phyloP scores from a whole-genome alignment of 2,329 filamentous ascomycete species.

The Eutypella sp. region DNA sequence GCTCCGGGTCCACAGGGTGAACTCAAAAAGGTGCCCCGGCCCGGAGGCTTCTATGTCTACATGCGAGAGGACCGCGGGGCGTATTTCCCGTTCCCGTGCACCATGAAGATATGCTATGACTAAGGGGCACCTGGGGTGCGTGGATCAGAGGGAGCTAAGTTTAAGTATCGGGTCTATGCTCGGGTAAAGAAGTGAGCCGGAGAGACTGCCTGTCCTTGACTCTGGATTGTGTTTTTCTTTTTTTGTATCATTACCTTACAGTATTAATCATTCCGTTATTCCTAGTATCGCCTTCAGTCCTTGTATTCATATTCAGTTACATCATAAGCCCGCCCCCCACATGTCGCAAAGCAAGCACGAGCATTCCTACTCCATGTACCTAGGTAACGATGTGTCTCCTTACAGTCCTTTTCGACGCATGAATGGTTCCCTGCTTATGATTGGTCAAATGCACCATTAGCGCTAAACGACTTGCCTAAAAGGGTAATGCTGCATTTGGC shows the following conservation, averaged over 20 bases:
- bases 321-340: too few relatives aligned
- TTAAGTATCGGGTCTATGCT: not conserved
- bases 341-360: too few relatives aligned
- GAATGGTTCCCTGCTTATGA: not conserved
- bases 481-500: too few relatives aligned
- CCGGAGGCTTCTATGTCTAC: slow-evolving; percentile 54
- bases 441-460: not conserved
- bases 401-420: not conserved
- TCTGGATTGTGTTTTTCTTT: too few relatives aligned
- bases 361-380: not conserved
- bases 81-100: slow-evolving; percentile 40
- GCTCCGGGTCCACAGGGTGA: slow-evolving; percentile 60
- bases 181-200: not conserved
- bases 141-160: not conserved
- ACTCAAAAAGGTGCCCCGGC: slow-evolving; percentile 58
- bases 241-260: too few relatives aligned
- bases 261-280: too few relatives aligned
- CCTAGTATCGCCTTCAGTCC: too few relatives aligned
- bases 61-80: slow-evolving; percentile 62
- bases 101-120: slow-evolving; percentile 30
- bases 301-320: too few relatives aligned
- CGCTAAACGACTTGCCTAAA: not conserved
- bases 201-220: too few relatives aligned
- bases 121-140: not conserved
- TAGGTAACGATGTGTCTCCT: not conserved